Evolutionary conservation across 2,329 filamentous ascomycete genomes (phyloP).

Genomic region (Fusarium oxysporum): DNA sequence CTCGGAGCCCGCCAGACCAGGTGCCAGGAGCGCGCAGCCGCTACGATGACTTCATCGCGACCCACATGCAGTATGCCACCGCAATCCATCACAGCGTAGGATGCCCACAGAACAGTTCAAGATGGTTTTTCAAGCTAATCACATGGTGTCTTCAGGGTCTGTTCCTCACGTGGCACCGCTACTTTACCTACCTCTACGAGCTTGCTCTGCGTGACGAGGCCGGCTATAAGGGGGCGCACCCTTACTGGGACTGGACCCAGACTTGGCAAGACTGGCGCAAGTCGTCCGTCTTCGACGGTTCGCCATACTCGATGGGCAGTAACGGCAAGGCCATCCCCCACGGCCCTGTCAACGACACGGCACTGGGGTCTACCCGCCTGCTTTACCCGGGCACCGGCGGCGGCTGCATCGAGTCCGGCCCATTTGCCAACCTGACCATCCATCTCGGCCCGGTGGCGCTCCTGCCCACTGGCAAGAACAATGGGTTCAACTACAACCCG

Average conservation of each 20-base stretch:
- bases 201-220: constrained; percentile 43
- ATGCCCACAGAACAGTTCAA: not conserved
- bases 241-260: constrained; percentile 64
- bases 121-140: not conserved
- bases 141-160: constrained; percentile 15
- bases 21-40: constrained; percentile 55
- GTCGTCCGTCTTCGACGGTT: constrained; percentile 66
- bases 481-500: constrained; percentile 53
- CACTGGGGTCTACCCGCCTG: not conserved
- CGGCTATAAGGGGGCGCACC: constrained; percentile 51
- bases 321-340: constrained; percentile 43
- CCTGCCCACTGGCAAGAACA: constrained; percentile 33
- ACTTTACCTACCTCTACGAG: constrained; percentile 44
- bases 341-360: constrained; percentile 37
- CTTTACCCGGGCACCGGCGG: constrained; percentile 34
- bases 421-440: constrained; percentile 47
- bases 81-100: not conserved
- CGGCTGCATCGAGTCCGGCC: constrained; percentile 37
- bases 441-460: constrained; percentile 48
- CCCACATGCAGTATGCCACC: constrained; percentile 59
- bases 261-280: constrained; percentile 56
- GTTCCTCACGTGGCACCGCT: constrained; percentile 45
- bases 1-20: constrained; percentile 45
- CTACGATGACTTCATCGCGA: constrained; percentile 62
- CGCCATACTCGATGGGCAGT: constrained; percentile 58